Percentiles rank a stretch among this genome's conserved stretches.
phyloP scores from a whole-genome alignment of 192 early-diverging fungal genomes.

The Backusella psychrophila region DNA sequence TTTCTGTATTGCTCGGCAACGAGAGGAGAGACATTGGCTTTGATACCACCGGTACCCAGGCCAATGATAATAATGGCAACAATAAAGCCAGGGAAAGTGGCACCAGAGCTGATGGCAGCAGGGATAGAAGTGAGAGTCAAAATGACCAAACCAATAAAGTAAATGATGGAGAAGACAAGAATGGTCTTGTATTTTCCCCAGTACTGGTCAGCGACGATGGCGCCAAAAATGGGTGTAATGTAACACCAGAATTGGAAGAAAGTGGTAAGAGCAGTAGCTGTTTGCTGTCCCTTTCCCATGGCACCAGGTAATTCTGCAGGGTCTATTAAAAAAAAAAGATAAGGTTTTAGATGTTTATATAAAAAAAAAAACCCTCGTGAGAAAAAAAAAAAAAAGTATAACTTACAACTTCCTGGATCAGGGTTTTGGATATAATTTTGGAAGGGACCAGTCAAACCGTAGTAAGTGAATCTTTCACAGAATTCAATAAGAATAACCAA shows the following conservation, averaged over 20 bases:
- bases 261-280: constrained; percentile 47
- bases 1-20: constrained; percentile 66
- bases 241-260: constrained; percentile 58
- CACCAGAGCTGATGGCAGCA: constrained; percentile 45
- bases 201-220: constrained; percentile 53
- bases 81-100: constrained; percentile 60
- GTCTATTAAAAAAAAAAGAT: constrained; percentile 13
- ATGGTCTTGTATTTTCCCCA: constrained; percentile 75
- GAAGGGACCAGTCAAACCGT: constrained; percentile 57
- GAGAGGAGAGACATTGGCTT: constrained; percentile 70
- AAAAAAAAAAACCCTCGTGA: background rate
- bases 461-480: constrained; percentile 65
- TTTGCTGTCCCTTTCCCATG: constrained; percentile 43
- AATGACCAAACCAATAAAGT: constrained; percentile 60
- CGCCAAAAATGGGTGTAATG: constrained; percentile 17
- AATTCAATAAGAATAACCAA: constrained; percentile 58
- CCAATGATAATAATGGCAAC: constrained; percentile 69
- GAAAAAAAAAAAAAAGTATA: background rate
- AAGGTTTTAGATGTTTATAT: background rate
- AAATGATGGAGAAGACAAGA: constrained; percentile 54
- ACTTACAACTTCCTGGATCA: constrained; percentile 34
- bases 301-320: constrained; percentile 45
- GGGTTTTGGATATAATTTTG: constrained; percentile 56
- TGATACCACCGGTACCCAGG: constrained; percentile 59
- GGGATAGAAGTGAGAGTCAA: constrained; percentile 60